Evolutionary conservation across 1,139 yeast genomes (phyloP), one percentile per base, ranked within the genome.

Genomic region (Hyphopichia khmerensis): DNA sequence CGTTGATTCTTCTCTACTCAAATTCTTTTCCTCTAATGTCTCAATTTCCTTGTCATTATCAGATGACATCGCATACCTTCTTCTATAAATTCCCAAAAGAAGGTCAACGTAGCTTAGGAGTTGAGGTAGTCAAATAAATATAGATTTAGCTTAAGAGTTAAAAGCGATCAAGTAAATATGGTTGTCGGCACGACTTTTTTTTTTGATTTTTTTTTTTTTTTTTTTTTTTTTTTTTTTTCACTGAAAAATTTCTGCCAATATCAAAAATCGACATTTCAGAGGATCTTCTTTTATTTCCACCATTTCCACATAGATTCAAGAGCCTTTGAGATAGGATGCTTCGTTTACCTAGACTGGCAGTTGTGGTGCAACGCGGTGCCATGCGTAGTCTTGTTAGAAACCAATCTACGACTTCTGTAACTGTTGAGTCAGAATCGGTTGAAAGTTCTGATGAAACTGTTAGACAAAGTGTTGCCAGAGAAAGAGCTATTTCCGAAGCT

Each of bases 401-500:
- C 16, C 24, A 35, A 23, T 35, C 42, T 17, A 41, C 40, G 21
- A 31, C 48, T n/a, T 29, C 40, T 4, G 36, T 36, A 9, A 29
- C 32, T 4, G 21, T 21, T 11, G 14, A 15, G 4, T 3, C 23
- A 4, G 21, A 10, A 4, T 7, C 19, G 8, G 34, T 17, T 13
- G 33, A 27, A 29, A 14, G n/a, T 6, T 4, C 33, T 18, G 33
- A 13, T 17, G 48, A 45, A 18, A 46, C 34, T 16, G 32, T 30
- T 30, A 26, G 36, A 14, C 70, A 64, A 45, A 65, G 61, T 44
- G 67, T 62, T 43, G 49, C 64, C 29, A 67, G 77, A 53, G 77
- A 72, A 48, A 60, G 52, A 46, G 74, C 73, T 2, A 53, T 72
- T 36, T 73, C 76, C 1, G 76, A 71, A 46, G 77, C 77, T 0